Conservation (phyloP, 352 stramenopile genomes). For the Pythium rhizo-oryzae region DNA sequence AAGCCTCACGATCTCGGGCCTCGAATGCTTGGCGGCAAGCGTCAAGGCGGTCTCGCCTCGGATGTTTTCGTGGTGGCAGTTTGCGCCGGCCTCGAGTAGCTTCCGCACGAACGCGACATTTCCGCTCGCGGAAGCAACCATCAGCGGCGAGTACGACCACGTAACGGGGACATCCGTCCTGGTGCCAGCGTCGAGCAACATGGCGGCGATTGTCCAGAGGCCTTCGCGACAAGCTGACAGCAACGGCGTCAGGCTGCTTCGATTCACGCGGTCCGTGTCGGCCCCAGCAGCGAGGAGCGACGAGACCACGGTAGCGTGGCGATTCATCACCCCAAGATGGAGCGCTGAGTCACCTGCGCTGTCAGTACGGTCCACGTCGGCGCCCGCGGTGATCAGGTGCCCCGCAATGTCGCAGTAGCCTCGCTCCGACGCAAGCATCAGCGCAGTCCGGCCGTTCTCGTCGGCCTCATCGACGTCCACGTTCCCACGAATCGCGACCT, state of each 20-base stretch:
- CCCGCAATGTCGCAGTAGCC: not conserved
- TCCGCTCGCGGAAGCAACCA: not conserved
- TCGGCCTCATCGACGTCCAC: not conserved
- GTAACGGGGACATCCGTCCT: not conserved
- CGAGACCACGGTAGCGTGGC: not conserved
- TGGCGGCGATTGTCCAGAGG: not conserved
- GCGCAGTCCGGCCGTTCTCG: not conserved
- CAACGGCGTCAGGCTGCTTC: not conserved
- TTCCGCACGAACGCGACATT: not conserved
- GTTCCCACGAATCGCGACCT: no score
- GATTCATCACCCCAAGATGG: not conserved
- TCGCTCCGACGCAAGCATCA: not conserved
- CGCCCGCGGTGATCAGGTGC: not conserved
- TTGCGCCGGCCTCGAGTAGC: not conserved
- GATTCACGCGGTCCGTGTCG: not conserved
- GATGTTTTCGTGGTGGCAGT: not conserved
- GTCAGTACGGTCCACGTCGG: not conserved
- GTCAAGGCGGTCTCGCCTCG: not conserved
- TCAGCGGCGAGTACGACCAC: not conserved
- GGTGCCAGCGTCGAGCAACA: not conserved
- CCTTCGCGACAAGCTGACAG: not conserved
- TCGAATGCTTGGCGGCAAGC: not conserved
- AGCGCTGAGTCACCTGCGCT: not conserved
- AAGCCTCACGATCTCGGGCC: not conserved
- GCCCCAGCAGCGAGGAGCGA: not conserved